Evolutionary conservation across 2,329 filamentous ascomycete species (phyloP).

Genomic region (Colletotrichum salicis): DNA sequence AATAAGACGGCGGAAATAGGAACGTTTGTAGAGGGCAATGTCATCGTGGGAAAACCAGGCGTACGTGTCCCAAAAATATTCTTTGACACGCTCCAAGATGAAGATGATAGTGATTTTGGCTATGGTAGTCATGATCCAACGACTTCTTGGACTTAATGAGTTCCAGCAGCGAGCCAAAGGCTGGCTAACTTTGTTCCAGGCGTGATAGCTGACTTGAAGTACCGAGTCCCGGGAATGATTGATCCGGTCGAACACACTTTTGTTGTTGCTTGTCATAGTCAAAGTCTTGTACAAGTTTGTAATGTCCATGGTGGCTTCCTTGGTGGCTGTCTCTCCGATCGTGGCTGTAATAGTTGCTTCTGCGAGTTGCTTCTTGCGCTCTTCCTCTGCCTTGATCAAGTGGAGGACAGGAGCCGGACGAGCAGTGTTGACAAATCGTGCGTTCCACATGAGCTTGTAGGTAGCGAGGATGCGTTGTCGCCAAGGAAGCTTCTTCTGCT

Average conservation of each 20-base stretch:
- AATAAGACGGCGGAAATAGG: constrained; percentile 24
- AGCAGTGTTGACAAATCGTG: constrained; percentile 15
- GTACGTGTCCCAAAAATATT: not conserved
- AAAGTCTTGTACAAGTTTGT: not conserved
- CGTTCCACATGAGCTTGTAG: constrained; percentile 27
- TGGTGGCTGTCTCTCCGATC: not conserved
- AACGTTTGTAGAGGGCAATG: not conserved
- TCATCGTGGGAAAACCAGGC: not conserved
- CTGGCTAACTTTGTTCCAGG: not conserved
- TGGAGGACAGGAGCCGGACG: constrained; percentile 23
- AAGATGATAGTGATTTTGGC: not conserved
- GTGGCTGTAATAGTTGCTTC: not conserved
- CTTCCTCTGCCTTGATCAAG: not conserved
- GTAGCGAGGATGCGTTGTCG: not conserved
- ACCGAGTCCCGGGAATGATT: not conserved
- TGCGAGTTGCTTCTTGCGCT: not conserved
- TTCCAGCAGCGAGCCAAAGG: not conserved
- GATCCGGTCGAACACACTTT: not conserved
- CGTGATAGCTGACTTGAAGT: not conserved
- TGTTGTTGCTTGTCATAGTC: not conserved
- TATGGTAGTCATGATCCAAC: not conserved
- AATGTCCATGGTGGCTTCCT: not conserved
- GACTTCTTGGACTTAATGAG: not conserved
- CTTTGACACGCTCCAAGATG: not conserved
- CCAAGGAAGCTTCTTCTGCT: constrained; percentile 21